phyloP scores from a whole-genome alignment of 2,329 filamentous ascomycete species.

The Trichoderma cornu-damae region DNA sequence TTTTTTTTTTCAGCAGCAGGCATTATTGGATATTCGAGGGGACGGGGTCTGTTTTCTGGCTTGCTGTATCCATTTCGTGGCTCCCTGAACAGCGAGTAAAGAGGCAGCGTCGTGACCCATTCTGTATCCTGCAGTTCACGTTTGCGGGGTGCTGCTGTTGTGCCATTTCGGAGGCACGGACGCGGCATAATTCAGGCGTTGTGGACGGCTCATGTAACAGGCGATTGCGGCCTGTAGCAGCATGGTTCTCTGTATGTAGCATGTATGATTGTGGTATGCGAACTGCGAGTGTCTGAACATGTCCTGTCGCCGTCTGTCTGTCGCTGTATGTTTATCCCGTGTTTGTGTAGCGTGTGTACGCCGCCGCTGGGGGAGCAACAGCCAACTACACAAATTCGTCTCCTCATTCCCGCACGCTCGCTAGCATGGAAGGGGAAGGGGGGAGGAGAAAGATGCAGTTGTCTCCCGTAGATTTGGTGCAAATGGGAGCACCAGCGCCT shows the following conservation, averaged over 20 bases:
- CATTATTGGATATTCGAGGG: conserved; percentile 1
- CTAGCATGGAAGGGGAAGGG: not conserved
- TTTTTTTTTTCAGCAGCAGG: not conserved
- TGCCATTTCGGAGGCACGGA: conserved; percentile 4
- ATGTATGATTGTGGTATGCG: not conserved
- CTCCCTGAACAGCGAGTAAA: not conserved
- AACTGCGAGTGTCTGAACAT: not conserved
- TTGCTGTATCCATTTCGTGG: not conserved
- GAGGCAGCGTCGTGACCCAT: conserved; percentile 1
- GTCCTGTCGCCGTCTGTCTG: not conserved
- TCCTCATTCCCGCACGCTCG: not conserved
- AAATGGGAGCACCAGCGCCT: conserved; percentile 7
- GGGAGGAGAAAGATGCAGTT: conserved; percentile 4
- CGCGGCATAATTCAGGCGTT: not conserved
- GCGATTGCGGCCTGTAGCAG: conserved; percentile 10
- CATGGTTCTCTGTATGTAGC: conserved; percentile 1
- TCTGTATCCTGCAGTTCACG: conserved; percentile 9
- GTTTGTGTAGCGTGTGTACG: not conserved
- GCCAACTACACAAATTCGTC: not conserved
- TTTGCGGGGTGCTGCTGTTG: conserved; percentile 18
- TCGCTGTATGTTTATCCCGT: not conserved
- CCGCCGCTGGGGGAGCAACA: not conserved
- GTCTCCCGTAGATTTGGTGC: conserved; percentile 13
- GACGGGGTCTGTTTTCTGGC: not conserved
- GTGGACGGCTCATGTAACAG: conserved; percentile 12